Percentiles rank a stretch among this genome's conserved stretches.
phyloP scores from a whole-genome alignment of 2,329 filamentous ascomycete species.

The Aureobasidium subglaciale region DNA sequence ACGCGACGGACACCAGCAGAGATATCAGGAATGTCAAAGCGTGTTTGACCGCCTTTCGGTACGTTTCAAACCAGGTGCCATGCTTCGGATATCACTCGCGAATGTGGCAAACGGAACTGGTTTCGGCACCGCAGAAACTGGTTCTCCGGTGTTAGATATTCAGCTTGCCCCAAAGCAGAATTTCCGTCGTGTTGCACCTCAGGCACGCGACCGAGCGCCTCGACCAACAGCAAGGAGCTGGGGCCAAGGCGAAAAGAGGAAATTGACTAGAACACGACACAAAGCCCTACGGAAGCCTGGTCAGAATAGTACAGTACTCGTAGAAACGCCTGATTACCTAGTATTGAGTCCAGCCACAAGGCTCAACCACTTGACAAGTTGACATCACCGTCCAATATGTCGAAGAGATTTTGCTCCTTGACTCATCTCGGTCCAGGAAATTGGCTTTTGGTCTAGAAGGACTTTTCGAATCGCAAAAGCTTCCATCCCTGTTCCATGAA shows the following conservation, averaged over 20 bases:
- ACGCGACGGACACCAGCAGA: not conserved
- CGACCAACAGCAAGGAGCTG: not conserved
- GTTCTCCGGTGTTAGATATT: no score
- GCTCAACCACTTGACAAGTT: not conserved
- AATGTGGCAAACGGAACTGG: not conserved
- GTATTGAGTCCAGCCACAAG: not conserved
- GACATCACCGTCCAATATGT: constrained; percentile 11
- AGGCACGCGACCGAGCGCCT: not conserved
- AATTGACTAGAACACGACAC: constrained; percentile 8
- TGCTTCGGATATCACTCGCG: not conserved
- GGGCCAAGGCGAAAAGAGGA: not conserved
- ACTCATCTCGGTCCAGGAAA: not conserved
- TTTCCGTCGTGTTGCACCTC: no score
- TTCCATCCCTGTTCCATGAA: constrained; percentile 7
- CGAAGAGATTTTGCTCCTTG: constrained; percentile 5
- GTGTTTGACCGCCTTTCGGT: not conserved
- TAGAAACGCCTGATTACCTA: not conserved
- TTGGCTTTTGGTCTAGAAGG: not conserved
- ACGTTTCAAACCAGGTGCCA: not conserved
- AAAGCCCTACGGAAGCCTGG: not conserved
- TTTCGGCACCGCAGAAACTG: no score
- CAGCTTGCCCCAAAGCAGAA: no score
- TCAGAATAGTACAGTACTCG: not conserved
- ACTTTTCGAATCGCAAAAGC: not conserved
- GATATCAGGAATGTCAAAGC: not conserved